These are phyloP conservation scores for Plenodomus biglobosus DNA, from an alignment of 2,329 filamentous ascomycete species.

Conservation along the genomic window DNA sequence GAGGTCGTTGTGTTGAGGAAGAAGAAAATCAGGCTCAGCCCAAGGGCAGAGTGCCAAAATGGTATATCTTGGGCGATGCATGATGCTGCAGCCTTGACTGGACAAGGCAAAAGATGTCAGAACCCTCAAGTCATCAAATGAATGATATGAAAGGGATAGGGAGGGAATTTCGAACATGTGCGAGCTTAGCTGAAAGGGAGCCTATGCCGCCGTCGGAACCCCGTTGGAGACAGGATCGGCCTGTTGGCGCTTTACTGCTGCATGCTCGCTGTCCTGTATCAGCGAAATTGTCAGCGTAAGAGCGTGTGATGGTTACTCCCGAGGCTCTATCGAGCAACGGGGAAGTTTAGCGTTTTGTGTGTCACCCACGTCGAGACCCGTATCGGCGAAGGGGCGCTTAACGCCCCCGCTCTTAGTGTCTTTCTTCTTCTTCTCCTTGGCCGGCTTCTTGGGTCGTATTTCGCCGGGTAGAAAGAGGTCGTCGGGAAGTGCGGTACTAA, in stretches of 20 bases:
- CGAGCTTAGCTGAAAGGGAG: slow-evolving; percentile 32
- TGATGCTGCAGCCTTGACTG: slow-evolving; percentile 26
- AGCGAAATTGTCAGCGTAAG: slow-evolving; percentile 39
- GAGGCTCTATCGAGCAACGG: slow-evolving; percentile 16
- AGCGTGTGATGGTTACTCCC: slow-evolving; percentile 19
- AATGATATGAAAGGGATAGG: slow-evolving; percentile 10
- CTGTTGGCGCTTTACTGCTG: slow-evolving; percentile 38
- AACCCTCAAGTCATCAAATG: slow-evolving; percentile 18
- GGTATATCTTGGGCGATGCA: slow-evolving; percentile 13
- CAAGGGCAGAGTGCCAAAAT: slow-evolving; percentile 9
- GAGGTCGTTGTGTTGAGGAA: not conserved
- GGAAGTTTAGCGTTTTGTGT: slow-evolving; percentile 21
- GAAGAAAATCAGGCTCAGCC: slow-evolving; percentile 6
- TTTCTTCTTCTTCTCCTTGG: slow-evolving; percentile 46
- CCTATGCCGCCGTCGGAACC: slow-evolving; percentile 34
- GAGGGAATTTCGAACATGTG: slow-evolving; percentile 28
- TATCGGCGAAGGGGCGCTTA: slow-evolving; percentile 50
- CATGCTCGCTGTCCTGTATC: slow-evolving; percentile 41
- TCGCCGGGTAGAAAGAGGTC: slow-evolving; percentile 88
- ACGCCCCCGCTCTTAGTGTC: slow-evolving; percentile 21
- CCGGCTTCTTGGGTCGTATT: slow-evolving; percentile 47
- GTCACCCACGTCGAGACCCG: slow-evolving; percentile 51
- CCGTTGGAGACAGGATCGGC: slow-evolving; percentile 34
- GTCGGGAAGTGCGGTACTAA: slow-evolving; percentile 80
- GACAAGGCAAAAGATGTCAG: slow-evolving; percentile 28